Conservation (phyloP, 192 early-diverging fungal genomes). For the Coemansia furcata region DNA sequence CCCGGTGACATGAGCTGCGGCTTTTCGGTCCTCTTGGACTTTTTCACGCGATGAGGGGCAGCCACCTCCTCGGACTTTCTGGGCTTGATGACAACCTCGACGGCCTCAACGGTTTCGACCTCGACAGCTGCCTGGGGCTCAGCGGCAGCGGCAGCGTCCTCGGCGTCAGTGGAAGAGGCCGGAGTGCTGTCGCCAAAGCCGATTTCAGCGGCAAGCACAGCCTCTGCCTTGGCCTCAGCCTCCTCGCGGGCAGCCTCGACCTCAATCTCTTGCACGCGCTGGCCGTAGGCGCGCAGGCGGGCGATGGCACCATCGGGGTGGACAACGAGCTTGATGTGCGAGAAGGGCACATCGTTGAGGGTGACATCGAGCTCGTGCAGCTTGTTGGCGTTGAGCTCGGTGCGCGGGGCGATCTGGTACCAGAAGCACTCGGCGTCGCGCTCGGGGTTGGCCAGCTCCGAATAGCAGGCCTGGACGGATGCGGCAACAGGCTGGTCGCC, state of each 20-base stretch:
- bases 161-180: not conserved
- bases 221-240: conserved; percentile 49
- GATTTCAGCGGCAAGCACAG: conserved; percentile 32
- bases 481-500: conserved; percentile 82
- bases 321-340: conserved; percentile 66
- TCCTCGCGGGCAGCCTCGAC: conserved; percentile 46
- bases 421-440: conserved; percentile 56
- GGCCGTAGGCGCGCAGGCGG: conserved; percentile 77
- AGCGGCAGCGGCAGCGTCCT: not conserved
- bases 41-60: not conserved
- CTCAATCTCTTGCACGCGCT: conserved; percentile 53
- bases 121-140: conserved; percentile 1
- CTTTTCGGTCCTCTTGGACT: conserved; percentile 23
- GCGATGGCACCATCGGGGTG: conserved; percentile 84
- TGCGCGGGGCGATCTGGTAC: conserved; percentile 60
- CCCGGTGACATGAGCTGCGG: conserved; percentile 7
- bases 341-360: conserved; percentile 60
- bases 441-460: conserved; percentile 50
- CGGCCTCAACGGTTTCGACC: conserved; percentile 1
- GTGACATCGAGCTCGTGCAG: conserved; percentile 67
- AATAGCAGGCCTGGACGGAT: conserved; percentile 65
- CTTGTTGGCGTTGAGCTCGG: conserved; percentile 38
- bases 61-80: not conserved
- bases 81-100: conserved; percentile 13
- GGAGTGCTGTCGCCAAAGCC: conserved; percentile 26